Evolutionary conservation across 305 asterid genomes (phyloP).

Genomic region (Solanum hybrid): DNA sequence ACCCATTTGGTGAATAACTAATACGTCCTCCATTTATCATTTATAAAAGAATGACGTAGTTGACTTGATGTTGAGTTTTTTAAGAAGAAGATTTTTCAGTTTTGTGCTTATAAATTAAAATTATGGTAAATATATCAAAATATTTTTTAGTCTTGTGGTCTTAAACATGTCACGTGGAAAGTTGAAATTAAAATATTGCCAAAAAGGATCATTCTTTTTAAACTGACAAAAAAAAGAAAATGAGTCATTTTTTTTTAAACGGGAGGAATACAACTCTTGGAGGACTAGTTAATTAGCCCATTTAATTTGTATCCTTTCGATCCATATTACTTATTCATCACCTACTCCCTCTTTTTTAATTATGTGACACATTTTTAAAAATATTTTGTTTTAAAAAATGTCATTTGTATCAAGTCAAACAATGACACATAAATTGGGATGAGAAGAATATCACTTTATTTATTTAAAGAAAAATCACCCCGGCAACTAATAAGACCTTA

Average conservation of each 20-base stretch:
- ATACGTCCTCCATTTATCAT: not conserved
- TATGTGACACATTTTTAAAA: not conserved
- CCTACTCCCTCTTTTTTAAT: not conserved
- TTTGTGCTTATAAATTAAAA: not conserved
- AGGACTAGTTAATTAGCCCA: not conserved
- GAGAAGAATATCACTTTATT: too few relatives aligned
- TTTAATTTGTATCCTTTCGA: not conserved
- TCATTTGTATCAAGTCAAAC: not conserved
- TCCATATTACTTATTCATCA: not conserved
- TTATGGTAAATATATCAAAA: too few relatives aligned
- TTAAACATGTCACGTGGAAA: too few relatives aligned
- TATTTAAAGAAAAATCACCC: not conserved
- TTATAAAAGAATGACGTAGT: too few relatives aligned
- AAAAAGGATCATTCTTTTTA: too few relatives aligned
- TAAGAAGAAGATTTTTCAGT: too few relatives aligned
- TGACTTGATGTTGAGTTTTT: not conserved
- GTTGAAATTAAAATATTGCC: too few relatives aligned
- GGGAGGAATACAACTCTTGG: not conserved
- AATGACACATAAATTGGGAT: not conserved
- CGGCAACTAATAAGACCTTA: not conserved
- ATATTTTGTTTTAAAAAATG: not conserved
- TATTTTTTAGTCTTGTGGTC: too few relatives aligned
- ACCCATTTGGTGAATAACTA: not conserved
- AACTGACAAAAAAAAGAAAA: accelerated
- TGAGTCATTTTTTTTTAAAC: too few relatives aligned